A percentile compares a stretch with the other conserved stretches of the same genome.
Conservation (phyloP, 108 stramenopile species). For the Pseudonitzschia pungens region DNA sequence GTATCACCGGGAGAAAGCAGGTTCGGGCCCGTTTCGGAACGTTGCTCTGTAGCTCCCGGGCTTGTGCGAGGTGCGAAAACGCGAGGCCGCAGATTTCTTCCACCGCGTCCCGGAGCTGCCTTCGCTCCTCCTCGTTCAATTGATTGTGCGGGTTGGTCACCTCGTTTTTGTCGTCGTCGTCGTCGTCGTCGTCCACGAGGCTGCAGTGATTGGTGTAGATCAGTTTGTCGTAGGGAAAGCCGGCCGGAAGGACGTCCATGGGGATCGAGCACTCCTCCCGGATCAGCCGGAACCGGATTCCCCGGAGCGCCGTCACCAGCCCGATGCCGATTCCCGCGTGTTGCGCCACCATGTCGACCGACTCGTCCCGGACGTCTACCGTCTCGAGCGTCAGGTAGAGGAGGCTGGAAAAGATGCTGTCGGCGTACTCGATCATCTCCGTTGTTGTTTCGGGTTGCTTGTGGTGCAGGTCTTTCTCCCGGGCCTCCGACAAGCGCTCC, state of each 20-base stretch:
- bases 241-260: constrained; percentile 28
- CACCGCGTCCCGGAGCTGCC: constrained; percentile 45
- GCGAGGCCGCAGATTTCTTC: constrained; percentile 54
- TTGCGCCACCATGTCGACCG: constrained; percentile 62
- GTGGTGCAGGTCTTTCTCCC: constrained; percentile 65
- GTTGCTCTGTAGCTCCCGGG: constrained; percentile 55
- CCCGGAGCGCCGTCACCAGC: constrained; percentile 62
- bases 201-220: neutral
- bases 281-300: constrained; percentile 52
- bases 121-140: constrained; percentile 17
- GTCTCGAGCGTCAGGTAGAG: constrained; percentile 72
- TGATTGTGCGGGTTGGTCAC: constrained; percentile 14
- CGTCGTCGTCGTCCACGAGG: constrained; percentile 1
- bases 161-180: constrained; percentile 7
- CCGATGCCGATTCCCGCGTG: constrained; percentile 80
- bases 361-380: constrained; percentile 54
- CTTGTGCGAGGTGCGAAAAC: constrained; percentile 55
- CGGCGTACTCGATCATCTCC: constrained; percentile 70
- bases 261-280: constrained; percentile 76
- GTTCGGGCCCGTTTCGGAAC: constrained; percentile 55
- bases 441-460: constrained; percentile 48
- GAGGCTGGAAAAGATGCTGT: constrained; percentile 64
- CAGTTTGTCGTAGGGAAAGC: constrained; percentile 42
- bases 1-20: constrained; percentile 68
- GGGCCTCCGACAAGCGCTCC: constrained; percentile 66